Conservation (phyloP, 1,284 basidiomycete species). For the Pisolithus thermaeus region DNA sequence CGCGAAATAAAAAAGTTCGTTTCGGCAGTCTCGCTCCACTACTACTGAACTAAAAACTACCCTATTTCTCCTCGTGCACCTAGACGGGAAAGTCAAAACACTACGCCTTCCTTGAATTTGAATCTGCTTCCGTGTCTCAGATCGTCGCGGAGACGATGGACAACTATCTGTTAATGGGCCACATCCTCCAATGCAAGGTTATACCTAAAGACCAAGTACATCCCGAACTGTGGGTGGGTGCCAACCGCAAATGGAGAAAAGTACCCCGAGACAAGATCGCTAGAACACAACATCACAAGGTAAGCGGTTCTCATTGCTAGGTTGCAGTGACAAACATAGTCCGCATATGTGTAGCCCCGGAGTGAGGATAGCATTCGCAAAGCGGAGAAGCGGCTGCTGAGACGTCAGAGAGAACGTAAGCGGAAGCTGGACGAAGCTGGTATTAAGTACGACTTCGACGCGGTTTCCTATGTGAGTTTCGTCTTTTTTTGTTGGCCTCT, state of each 20-base stretch:
- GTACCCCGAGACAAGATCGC: conserved; percentile 74
- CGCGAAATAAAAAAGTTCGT: conserved; percentile 86
- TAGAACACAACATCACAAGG: conserved; percentile 78
- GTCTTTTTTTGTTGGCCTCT: neutral
- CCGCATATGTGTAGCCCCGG: conserved; percentile 49
- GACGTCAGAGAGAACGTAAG: conserved; percentile 75
- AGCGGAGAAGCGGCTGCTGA: conserved; percentile 68
- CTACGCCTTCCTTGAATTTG: conserved; percentile 96
- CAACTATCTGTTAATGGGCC: conserved; percentile 95
- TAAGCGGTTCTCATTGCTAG: conserved; percentile 27
- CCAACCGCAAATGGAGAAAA: conserved; percentile 83
- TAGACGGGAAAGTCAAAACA: conserved; percentile 95
- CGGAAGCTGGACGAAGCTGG: conserved; percentile 76
- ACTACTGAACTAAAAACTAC: neutral
- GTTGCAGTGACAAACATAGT: neutral
- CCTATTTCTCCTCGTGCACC: no score
- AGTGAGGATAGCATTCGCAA: conserved; percentile 67
- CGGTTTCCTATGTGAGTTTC: conserved; percentile 61
- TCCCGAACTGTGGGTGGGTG: conserved; percentile 92
- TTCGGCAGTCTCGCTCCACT: neutral
- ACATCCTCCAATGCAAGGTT: conserved; percentile 85
- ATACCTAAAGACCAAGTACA: conserved; percentile 87
- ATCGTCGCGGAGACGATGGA: conserved; percentile 99
- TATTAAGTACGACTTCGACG: conserved; percentile 86
- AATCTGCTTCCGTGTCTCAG: conserved; percentile 81